A percentile compares a stretch with the other conserved stretches of the same genome.
Evolutionary conservation across 2,329 filamentous ascomycete species (phyloP).

Genomic region (Ophiostoma quercus): DNA sequence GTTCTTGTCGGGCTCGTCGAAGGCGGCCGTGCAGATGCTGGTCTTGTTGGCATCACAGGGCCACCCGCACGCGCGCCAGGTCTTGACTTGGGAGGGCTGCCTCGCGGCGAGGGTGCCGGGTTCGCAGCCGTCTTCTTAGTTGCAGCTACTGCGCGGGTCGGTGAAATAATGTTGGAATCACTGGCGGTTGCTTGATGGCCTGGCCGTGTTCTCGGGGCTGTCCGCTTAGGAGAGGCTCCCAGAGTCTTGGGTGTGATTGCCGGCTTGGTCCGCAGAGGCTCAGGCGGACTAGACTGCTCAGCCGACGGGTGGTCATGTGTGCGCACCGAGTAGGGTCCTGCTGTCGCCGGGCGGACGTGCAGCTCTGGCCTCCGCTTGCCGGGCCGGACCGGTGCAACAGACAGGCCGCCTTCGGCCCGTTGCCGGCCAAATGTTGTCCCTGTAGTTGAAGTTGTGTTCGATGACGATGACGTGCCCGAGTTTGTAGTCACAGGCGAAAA

Average conservation of each 20-base stretch:
- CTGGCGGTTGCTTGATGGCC: constrained; percentile 47
- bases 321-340: constrained; percentile 60
- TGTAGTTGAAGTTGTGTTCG: neutral
- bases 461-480: constrained; percentile 35
- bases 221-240: constrained; percentile 50
- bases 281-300: constrained; percentile 45
- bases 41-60: constrained; percentile 11
- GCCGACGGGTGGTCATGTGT: constrained; percentile 42
- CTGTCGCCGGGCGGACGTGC: constrained; percentile 56
- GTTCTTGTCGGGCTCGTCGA: constrained; percentile 18
- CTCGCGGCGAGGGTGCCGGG: constrained; percentile 22
- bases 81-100: constrained; percentile 35
- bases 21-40: neutral
- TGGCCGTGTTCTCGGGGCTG: constrained; percentile 42
- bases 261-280: constrained; percentile 43
- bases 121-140: constrained; percentile 27
- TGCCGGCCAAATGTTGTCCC: constrained; percentile 33
- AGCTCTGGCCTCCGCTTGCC: constrained; percentile 54
- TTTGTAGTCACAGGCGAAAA: constrained; percentile 49
- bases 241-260: constrained; percentile 46
- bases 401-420: constrained; percentile 49
- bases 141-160: constrained; percentile 36
- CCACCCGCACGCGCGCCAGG: constrained; percentile 15
- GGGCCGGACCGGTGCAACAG: constrained; percentile 59
- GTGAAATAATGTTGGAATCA: constrained; percentile 47